These are phyloP conservation scores for Paracorniculantispora psalliotae DNA, from an alignment of 2,329 filamentous ascomycete genomes.

Conservation along the genomic window DNA sequence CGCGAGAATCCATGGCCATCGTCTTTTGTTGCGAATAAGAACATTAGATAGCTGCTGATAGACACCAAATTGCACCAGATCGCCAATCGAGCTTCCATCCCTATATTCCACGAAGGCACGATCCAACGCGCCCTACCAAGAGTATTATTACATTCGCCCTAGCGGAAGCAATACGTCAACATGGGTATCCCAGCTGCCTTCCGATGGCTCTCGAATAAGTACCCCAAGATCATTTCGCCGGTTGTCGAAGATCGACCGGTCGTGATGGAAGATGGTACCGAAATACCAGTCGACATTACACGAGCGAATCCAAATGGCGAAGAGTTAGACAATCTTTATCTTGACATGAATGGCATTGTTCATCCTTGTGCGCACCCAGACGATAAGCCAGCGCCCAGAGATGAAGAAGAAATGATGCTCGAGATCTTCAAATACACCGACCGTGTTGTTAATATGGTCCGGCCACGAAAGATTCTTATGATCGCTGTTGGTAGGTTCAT, in stretches of 20 bases:
- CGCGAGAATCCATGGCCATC: neutral
- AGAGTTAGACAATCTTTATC: conserved; percentile 95
- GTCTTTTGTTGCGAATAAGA: neutral
- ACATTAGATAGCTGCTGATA: conserved; percentile 7
- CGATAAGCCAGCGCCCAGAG: conserved; percentile 81
- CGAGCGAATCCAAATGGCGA: conserved; percentile 92
- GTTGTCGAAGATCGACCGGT: conserved; percentile 83
- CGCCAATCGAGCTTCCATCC: neutral
- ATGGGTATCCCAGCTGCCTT: conserved; percentile 97
- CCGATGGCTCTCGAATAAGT: conserved; percentile 93
- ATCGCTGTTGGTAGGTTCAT: conserved; percentile 77
- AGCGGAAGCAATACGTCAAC: conserved; percentile 20
- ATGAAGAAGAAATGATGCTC: conserved; percentile 99
- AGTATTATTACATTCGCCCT: neutral
- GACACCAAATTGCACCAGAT: neutral
- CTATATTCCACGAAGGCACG: neutral
- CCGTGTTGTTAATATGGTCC: conserved; percentile 96
- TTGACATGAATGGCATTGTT: conserved; percentile 99
- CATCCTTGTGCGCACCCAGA: conserved; percentile 98
- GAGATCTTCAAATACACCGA: conserved; percentile 99
- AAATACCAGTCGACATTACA: conserved; percentile 80
- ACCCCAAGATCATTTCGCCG: conserved; percentile 92
- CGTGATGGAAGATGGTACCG: conserved; percentile 72
- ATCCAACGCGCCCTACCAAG: neutral
- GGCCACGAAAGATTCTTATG: conserved; percentile 91